Conservation (phyloP, 352 stramenopile genomes). For the Phytophthora nicotianae region DNA sequence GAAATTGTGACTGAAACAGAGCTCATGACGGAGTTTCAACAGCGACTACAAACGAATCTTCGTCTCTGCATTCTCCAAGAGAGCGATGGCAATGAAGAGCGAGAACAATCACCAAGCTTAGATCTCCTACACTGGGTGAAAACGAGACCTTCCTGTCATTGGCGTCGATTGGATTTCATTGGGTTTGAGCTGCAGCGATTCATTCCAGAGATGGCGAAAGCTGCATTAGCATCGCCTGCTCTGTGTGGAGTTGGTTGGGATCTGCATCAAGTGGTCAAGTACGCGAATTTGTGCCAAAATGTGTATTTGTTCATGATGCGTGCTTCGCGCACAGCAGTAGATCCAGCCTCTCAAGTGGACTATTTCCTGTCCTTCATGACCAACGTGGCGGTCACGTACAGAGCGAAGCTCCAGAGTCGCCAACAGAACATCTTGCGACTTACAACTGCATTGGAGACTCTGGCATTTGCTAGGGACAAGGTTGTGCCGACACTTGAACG, state of each 20-base stretch:
- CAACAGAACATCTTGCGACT: constrained; percentile 11
- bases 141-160: constrained; percentile 29
- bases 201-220: constrained; percentile 17
- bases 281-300: constrained; percentile 15
- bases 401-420: not conserved
- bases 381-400: constrained; percentile 21
- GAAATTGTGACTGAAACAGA: constrained; percentile 42
- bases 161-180: constrained; percentile 23
- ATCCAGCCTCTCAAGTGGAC: constrained; percentile 21
- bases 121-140: constrained; percentile 24
- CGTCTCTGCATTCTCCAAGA: constrained; percentile 50
- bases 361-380: constrained; percentile 36
- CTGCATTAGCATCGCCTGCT: constrained; percentile 8
- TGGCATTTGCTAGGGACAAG: constrained; percentile 21
- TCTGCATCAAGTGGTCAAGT: constrained; percentile 6
- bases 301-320: constrained; percentile 17
- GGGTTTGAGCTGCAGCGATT: constrained; percentile 11
- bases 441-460: constrained; percentile 10
- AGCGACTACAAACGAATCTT: constrained; percentile 43
- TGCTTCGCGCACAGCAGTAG: not conserved
- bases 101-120: not conserved
- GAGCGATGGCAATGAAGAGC: not conserved
- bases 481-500: constrained; percentile 20
- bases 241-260: constrained; percentile 15
- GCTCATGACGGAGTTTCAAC: constrained; percentile 36